Conservation (phyloP, 805 yeast genomes). For the Yamadazyma scolyti region DNA sequence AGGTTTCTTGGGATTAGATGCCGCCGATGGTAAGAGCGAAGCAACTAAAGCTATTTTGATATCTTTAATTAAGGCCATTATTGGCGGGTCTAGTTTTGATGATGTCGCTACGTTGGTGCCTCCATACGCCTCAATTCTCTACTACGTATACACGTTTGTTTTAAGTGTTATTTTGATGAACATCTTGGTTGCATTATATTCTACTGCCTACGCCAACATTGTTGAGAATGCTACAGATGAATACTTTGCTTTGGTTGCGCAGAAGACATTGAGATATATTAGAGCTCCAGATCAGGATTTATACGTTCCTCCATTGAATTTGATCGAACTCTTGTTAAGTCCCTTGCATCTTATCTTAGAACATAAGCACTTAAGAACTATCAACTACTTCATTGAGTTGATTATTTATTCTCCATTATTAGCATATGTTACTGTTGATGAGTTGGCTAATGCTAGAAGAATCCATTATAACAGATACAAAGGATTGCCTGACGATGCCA, state of each 20-base stretch:
- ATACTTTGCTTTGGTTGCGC: conserved; percentile 78
- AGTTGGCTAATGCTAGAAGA: conserved; percentile 63
- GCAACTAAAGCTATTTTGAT: conserved; percentile 62
- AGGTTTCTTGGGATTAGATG: conserved; percentile 83
- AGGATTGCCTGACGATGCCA: conserved; percentile 71
- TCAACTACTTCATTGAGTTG: conserved; percentile 59
- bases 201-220: conserved; percentile 78
- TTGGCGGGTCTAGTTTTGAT: conserved; percentile 71
- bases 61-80: conserved; percentile 65
- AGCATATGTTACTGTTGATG: conserved; percentile 56
- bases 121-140: conserved; percentile 80
- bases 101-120: conserved; percentile 72
- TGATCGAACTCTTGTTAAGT: conserved; percentile 51
- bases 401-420: conserved; percentile 68
- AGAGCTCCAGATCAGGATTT: conserved; percentile 87
- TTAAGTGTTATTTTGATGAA: conserved; percentile 74
- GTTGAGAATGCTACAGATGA: conserved; percentile 82
- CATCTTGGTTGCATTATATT: conserved; percentile 78
- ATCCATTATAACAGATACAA: conserved; percentile 66
- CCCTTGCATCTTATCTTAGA: conserved; percentile 33
- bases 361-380: conserved; percentile 25
- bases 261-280: conserved; percentile 76
- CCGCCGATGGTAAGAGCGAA: conserved; percentile 80
- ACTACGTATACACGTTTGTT: conserved; percentile 73
- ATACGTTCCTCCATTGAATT: conserved; percentile 80